Percentiles rank a stretch among this genome's conserved stretches.
These are phyloP conservation scores for Dipteronia sinensis DNA, from an alignment of 345 rosid genomes.

Conservation along the genomic window DNA sequence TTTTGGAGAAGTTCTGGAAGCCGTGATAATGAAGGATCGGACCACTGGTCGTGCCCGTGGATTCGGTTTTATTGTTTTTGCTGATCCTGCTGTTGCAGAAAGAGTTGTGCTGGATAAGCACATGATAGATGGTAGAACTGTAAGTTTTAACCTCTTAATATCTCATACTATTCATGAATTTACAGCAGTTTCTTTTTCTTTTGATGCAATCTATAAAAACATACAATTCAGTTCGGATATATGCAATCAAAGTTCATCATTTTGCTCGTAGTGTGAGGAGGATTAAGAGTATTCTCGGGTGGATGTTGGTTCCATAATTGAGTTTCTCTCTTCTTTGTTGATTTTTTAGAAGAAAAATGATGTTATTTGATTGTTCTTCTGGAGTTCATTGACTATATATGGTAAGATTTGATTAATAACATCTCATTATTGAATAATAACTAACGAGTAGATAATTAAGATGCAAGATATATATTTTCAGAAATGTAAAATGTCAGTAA, in stretches of 20 bases:
- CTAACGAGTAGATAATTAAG: constrained; percentile 6
- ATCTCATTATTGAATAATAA: constrained; percentile 19
- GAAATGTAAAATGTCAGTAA: constrained; percentile 10
- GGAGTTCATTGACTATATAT: constrained; percentile 8
- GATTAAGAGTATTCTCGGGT: background rate
- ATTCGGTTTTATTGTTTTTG: constrained; percentile 86
- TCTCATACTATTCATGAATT: constrained; percentile 12
- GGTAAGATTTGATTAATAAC: constrained; percentile 14
- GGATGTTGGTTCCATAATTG: background rate
- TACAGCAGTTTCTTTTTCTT: constrained; percentile 12
- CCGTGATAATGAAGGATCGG: constrained; percentile 93
- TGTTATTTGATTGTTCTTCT: constrained; percentile 1
- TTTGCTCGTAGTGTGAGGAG: background rate
- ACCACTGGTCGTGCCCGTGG: constrained; percentile 96
- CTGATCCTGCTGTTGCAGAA: constrained; percentile 79
- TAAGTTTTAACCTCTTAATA: constrained; percentile 40
- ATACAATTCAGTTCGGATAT: background rate
- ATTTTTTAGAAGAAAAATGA: background rate
- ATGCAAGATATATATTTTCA: background rate
- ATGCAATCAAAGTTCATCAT: background rate
- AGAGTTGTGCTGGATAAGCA: constrained; percentile 76
- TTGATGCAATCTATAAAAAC: background rate
- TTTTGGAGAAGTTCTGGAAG: constrained; percentile 82
- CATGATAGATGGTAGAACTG: constrained; percentile 81
- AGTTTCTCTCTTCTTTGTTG: background rate